A percentile compares a stretch with the other conserved stretches of the same genome.
These are phyloP conservation scores for Mimosa bimucronata DNA, from an alignment of 306 rosid species.

Conservation along the genomic window DNA sequence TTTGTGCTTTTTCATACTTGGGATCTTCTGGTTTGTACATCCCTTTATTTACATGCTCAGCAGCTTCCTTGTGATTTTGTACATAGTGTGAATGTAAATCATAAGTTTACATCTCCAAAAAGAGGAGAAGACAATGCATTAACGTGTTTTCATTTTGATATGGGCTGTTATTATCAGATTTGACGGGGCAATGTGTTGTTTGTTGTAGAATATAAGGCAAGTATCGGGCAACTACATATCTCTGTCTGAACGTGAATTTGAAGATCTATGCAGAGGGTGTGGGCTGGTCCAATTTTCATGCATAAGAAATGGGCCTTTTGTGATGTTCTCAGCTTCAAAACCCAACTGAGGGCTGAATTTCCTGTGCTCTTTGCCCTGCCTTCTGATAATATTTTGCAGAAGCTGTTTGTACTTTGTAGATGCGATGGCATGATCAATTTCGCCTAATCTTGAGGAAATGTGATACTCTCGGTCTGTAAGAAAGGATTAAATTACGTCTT, in stretches of 20 bases:
- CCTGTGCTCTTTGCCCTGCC: conserved; percentile 25
- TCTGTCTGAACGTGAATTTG: conserved; percentile 72
- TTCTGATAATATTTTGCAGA: conserved; percentile 17
- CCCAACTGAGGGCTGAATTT: conserved; percentile 47
- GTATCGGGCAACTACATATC: conserved; percentile 54
- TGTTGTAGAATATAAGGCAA: conserved; percentile 53
- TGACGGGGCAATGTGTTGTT: conserved; percentile 31
- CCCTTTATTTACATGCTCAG: neutral
- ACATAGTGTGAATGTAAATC: neutral
- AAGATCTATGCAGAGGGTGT: conserved; percentile 78
- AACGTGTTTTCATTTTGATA: neutral
- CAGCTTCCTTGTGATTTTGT: neutral
- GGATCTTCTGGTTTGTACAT: conserved; percentile 4
- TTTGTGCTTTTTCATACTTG: conserved; percentile 12
- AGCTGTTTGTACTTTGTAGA: conserved; percentile 1
- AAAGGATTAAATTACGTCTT: neutral
- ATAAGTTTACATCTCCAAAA: neutral
- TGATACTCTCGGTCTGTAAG: neutral
- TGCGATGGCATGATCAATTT: conserved; percentile 13
- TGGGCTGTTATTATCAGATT: conserved; percentile 3
- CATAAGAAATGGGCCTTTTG: conserved; percentile 70
- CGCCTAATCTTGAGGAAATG: neutral
- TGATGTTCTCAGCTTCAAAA: conserved; percentile 83
- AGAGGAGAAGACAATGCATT: neutral
- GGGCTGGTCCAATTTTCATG: conserved; percentile 67